These are phyloP conservation scores for Fraxinus ornus DNA, from an alignment of 305 asterid genomes.

Conservation along the genomic window DNA sequence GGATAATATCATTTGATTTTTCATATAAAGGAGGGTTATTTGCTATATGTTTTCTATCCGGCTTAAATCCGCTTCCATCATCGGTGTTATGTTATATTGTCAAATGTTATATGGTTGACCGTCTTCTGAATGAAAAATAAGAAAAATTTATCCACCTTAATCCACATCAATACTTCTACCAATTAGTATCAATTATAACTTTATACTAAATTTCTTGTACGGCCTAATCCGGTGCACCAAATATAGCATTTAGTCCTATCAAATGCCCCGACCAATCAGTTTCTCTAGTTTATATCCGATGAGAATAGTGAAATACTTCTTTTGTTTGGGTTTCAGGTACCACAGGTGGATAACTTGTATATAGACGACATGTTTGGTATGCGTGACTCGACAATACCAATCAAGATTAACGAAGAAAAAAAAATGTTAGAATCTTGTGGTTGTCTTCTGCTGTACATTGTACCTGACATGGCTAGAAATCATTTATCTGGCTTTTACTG, in stretches of 20 bases:
- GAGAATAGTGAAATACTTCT: background rate
- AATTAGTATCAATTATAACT: background rate
- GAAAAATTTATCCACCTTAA: background rate
- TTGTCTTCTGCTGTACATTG: background rate
- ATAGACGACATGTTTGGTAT: background rate
- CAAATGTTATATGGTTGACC: background rate
- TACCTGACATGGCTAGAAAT: constrained; percentile 15
- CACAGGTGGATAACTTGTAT: constrained; percentile 25
- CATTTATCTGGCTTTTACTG: constrained; percentile 16
- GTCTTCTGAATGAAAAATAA: background rate
- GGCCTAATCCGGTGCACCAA: background rate
- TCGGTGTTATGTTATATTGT: background rate
- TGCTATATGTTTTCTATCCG: background rate
- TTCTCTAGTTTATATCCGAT: too few relatives aligned
- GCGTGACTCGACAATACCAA: background rate
- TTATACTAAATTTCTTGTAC: background rate
- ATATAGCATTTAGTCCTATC: background rate
- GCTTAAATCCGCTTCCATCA: background rate
- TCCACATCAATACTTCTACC: background rate
- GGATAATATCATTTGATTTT: background rate
- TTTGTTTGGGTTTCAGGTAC: constrained; percentile 23
- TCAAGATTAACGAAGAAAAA: background rate
- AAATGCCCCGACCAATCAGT: background rate
- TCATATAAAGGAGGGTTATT: background rate
- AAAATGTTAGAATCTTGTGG: background rate